Evolutionary conservation across 805 yeast genomes (phyloP).

Genomic region (Wickerhamomyces canadensis): DNA sequence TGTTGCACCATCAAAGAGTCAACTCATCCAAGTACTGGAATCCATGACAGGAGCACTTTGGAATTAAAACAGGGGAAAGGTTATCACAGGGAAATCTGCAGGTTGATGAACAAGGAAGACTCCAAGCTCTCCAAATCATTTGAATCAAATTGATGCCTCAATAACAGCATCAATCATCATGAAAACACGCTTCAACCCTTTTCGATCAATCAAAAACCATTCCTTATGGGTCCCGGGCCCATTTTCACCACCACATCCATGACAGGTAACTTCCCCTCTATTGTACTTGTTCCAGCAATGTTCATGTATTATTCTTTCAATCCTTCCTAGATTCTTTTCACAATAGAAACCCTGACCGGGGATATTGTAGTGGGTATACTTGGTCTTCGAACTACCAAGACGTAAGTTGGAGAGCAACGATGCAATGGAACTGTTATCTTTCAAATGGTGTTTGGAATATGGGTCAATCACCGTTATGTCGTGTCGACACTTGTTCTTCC

Average conservation of each 20-base stretch:
- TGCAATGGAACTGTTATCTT: too few species aligned
- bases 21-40: too few species aligned
- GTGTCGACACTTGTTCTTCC: slow-evolving; percentile 23
- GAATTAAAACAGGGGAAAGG: too few species aligned
- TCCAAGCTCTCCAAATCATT: too few species aligned
- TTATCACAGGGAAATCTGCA: too few species aligned
- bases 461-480: slow-evolving; percentile 14
- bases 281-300: slow-evolving; percentile 13
- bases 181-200: slow-evolving; percentile 9
- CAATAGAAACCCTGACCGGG: slow-evolving; percentile 14
- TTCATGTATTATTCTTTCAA: slow-evolving; percentile 19
- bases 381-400: too few species aligned
- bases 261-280: slow-evolving; percentile 20
- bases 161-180: slow-evolving; percentile 11
- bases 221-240: slow-evolving; percentile 18
- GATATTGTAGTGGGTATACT: slow-evolving; percentile 4
- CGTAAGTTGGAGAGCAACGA: too few species aligned
- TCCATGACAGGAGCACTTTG: too few species aligned
- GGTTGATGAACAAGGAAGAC: too few species aligned
- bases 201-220: slow-evolving; percentile 22
- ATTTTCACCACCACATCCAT: slow-evolving; percentile 14
- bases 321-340: slow-evolving; percentile 3
- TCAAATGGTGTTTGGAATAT: too few species aligned
- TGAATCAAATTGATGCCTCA: neutral
- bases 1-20: too few species aligned